Evolutionary conservation across 768 basidiomycete genomes (phyloP).

Genomic region (Auricularia heimuer): DNA sequence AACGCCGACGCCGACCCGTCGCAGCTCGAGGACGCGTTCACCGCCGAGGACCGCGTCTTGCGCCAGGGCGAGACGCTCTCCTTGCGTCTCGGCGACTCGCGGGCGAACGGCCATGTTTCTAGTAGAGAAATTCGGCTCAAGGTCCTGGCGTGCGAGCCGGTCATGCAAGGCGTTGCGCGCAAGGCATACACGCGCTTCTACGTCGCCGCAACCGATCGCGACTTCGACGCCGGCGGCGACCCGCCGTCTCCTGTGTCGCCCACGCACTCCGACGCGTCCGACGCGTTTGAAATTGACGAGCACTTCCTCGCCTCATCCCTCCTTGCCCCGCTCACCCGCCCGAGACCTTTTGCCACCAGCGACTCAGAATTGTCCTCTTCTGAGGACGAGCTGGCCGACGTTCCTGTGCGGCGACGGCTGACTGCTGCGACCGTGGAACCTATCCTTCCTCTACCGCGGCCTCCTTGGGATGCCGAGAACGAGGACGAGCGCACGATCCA

Average conservation of each 20-base stretch:
- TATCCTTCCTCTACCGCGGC: background rate
- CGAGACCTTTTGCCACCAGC: background rate
- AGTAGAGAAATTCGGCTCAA: background rate
- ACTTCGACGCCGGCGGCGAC: background rate
- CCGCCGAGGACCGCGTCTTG: background rate
- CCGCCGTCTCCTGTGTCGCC: background rate
- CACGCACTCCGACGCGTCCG: background rate
- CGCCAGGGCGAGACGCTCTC: background rate
- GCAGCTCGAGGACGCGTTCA: background rate
- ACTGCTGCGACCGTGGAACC: background rate
- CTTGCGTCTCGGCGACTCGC: background rate
- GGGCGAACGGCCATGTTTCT: background rate
- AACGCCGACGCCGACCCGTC: background rate
- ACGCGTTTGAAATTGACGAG: constrained; percentile 1
- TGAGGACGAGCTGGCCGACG: background rate
- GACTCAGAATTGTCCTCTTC: background rate
- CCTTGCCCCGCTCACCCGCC: background rate
- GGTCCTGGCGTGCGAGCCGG: background rate
- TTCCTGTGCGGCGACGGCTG: background rate
- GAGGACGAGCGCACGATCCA: background rate
- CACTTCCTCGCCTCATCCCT: background rate
- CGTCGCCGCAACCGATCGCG: background rate
- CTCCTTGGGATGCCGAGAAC: background rate
- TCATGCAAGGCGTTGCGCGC: background rate
- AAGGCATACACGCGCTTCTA: background rate